Percentiles rank a stretch among this genome's conserved stretches.
phyloP scores from a whole-genome alignment of 768 basidiomycete species.

The Gymnopilus dilepis region DNA sequence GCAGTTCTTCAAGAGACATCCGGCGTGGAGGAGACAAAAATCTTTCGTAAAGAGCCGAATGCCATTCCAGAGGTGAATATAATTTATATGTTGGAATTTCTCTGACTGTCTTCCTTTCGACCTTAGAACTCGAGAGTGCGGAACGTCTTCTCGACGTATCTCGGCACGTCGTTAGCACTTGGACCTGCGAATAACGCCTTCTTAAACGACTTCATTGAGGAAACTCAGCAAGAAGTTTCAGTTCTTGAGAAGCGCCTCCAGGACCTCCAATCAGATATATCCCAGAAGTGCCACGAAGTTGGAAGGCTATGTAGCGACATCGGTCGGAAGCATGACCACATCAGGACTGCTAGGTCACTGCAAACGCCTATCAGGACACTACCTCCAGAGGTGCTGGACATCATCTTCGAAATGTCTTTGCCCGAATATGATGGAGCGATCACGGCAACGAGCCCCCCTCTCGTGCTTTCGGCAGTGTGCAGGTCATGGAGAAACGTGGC shows the following conservation, averaged over 20 bases:
- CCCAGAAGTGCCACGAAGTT: background rate
- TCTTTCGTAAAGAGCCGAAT: background rate
- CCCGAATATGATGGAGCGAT: background rate
- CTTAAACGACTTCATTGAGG: background rate
- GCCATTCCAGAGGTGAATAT: background rate
- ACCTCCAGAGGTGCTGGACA: slow-evolving; percentile 3
- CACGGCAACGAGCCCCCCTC: background rate
- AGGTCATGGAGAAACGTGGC: slow-evolving; percentile 2
- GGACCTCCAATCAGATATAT: background rate
- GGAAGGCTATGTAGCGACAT: background rate
- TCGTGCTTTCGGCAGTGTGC: slow-evolving; percentile 3
- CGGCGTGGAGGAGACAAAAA: background rate
- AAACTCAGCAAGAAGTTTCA: background rate
- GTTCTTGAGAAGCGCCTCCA: background rate
- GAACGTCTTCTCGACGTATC: background rate
- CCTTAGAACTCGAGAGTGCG: background rate
- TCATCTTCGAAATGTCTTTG: slow-evolving; percentile 3
- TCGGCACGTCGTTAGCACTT: background rate
- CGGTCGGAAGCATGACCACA: background rate
- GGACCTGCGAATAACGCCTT: background rate
- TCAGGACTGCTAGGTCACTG: background rate
- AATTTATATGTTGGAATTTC: background rate
- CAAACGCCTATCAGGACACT: background rate
- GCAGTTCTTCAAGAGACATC: background rate
- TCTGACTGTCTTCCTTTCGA: background rate